Base-by-base conservation (phyloP, 352 stramenopile genomes). In the Phytophthora ramorum region DNA sequence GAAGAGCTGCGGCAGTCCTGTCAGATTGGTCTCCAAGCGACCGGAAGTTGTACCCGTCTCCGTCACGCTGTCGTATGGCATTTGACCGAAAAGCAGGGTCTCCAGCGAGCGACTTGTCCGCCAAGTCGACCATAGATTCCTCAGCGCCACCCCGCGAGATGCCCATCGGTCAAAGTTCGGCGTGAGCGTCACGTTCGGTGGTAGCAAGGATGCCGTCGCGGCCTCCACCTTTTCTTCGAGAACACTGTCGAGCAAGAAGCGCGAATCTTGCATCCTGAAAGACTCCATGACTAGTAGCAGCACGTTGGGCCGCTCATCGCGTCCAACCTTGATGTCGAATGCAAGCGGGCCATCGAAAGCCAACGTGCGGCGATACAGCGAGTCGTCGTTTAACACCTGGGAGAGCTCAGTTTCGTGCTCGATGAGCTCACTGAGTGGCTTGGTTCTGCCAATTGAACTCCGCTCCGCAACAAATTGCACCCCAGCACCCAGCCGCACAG, bases 61-160 rank as follows among this genome's bases (percentile, higher is more conserved):
- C 0, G 73, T 85, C 10, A 78, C 57, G 56, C 79, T 89, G 35
- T 92, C 81, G 35, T 89, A 87, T 3, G 81, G 79, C 49, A 90
- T 56, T 40, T 90, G 83, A 0, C 75, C 83, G 43, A 90, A 92
- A 3, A 92, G 52, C 16, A 90, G 77, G 10, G 72, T 76, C 64
- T 92, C 83, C 10, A 92, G 52, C 7, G 83, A 87, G 5, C 83
- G 83, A 59, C 83, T 92, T 44, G 83, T 92, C n/a, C 75, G 77
- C 76, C 73, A 89, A 0, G 70, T 81, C 1, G 83, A 90, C 83
- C 83, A 92, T 47, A 90, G 68, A 53, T 85, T 92, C 34, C 71
- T 61, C 35, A 92, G 73, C 7, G 50, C 79, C 12, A 92, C 69
- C 28, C 79, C 79, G 0, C 76, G 71, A 30, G 66, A 63, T 2